A percentile compares a stretch with the other conserved stretches of the same genome.
Evolutionary conservation across 345 rosid genomes (phyloP).

Genomic region (Populus davidiana): DNA sequence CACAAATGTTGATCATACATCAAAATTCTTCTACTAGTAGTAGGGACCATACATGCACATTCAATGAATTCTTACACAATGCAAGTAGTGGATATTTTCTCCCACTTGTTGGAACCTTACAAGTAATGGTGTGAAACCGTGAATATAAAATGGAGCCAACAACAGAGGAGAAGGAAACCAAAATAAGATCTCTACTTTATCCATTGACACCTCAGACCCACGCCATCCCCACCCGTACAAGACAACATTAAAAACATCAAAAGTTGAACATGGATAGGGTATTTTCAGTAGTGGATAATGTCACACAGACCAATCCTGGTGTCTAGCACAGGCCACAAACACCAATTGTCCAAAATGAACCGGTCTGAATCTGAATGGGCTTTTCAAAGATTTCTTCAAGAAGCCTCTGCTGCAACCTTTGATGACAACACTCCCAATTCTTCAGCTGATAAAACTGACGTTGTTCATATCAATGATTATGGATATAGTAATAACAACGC

Average conservation of each 20-base stretch:
- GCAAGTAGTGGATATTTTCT: not conserved
- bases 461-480: conserved; percentile 2
- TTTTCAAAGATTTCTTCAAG: conserved; percentile 22
- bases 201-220: conserved; percentile 29
- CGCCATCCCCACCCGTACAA: conserved; percentile 6
- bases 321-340: not conserved
- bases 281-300: conserved; percentile 9
- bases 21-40: not conserved
- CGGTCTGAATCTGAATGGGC: conserved; percentile 33
- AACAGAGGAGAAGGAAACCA: not conserved
- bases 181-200: conserved; percentile 10
- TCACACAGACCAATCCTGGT: conserved; percentile 18
- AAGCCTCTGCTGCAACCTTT: conserved; percentile 11
- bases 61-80: not conserved
- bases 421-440: conserved; percentile 2
- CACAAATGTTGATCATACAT: not conserved
- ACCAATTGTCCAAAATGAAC: conserved; percentile 14
- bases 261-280: conserved; percentile 19
- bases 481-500: not conserved
- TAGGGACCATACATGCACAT: not conserved
- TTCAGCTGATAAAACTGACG: conserved; percentile 7
- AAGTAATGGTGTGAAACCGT: no score
- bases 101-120: not conserved
- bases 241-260: not conserved
- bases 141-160: not conserved